phyloP scores from a whole-genome alignment of 805 yeast species.

The Diddensiella transvaalensis region DNA sequence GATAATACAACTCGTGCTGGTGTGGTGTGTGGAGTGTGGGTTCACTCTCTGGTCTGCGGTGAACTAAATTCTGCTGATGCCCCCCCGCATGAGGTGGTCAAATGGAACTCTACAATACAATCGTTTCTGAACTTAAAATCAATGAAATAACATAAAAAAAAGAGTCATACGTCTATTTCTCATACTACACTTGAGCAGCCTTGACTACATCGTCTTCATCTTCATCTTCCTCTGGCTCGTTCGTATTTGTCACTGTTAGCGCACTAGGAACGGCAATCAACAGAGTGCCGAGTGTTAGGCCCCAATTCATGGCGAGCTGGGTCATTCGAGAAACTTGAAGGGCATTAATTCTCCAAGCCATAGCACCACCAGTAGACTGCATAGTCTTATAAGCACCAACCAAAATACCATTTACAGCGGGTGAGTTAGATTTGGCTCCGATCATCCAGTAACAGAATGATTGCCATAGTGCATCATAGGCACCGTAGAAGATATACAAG shows the following conservation, averaged over 20 bases:
- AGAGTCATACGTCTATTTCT: neutral
- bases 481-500: constrained; percentile 59
- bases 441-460: constrained; percentile 53
- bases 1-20: too few species aligned
- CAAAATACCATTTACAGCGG: constrained; percentile 50
- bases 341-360: constrained; percentile 56
- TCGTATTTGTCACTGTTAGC: neutral
- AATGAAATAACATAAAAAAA: too few species aligned
- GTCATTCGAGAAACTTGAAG: constrained; percentile 36
- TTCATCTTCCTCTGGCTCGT: neutral
- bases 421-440: constrained; percentile 55
- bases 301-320: constrained; percentile 53
- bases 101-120: too few species aligned
- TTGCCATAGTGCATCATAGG: constrained; percentile 58
- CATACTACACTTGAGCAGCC: neutral
- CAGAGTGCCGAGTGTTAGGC: constrained; percentile 44
- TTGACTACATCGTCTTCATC: neutral
- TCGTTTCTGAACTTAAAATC: too few species aligned
- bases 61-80: too few species aligned
- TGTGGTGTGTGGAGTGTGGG: too few species aligned
- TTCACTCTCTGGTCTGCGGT: too few species aligned
- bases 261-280: constrained; percentile 47
- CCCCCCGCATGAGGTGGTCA: too few species aligned
- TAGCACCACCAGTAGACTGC: constrained; percentile 62
- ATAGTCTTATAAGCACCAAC: constrained; percentile 60